These are phyloP conservation scores for Cryphonectria carpinicola DNA, from an alignment of 2,329 filamentous ascomycete species.

Conservation along the genomic window DNA sequence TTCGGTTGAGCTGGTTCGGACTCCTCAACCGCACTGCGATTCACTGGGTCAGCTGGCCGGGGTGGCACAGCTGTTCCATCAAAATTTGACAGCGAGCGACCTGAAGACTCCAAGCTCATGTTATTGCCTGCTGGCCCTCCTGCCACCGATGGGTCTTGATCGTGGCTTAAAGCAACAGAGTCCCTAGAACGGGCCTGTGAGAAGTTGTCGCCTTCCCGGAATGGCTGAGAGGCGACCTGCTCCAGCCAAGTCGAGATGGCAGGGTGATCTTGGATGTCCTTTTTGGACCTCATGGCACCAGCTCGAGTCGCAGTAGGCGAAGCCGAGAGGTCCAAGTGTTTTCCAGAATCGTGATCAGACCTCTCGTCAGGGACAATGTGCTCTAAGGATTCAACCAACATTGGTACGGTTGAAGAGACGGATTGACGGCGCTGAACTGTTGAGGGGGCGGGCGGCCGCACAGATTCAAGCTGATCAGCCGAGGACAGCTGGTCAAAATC, in stretches of 20 bases:
- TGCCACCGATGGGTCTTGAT: neutral
- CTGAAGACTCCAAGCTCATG: neutral
- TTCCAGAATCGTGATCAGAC: neutral
- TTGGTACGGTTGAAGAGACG: conserved; percentile 3
- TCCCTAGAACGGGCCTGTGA: neutral
- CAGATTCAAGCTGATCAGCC: neutral
- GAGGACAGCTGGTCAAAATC: neutral
- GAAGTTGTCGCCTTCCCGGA: neutral
- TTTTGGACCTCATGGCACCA: neutral
- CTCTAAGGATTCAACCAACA: neutral
- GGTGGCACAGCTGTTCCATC: neutral
- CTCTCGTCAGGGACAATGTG: neutral
- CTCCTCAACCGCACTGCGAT: neutral
- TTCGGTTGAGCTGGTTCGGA: conserved; percentile 6
- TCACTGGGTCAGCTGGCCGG: neutral
- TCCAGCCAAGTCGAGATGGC: conserved; percentile 6
- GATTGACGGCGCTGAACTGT: neutral
- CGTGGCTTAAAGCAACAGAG: neutral
- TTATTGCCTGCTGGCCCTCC: neutral
- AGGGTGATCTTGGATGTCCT: neutral
- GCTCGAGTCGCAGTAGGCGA: neutral
- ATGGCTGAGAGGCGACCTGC: neutral
- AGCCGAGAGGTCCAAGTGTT: neutral
- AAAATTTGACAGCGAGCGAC: neutral
- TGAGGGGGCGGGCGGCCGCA: neutral